Evolutionary conservation across 1,284 basidiomycete genomes (phyloP), one percentile per base, ranked within the genome.

Genomic region (Schizophyllum amplum): DNA sequence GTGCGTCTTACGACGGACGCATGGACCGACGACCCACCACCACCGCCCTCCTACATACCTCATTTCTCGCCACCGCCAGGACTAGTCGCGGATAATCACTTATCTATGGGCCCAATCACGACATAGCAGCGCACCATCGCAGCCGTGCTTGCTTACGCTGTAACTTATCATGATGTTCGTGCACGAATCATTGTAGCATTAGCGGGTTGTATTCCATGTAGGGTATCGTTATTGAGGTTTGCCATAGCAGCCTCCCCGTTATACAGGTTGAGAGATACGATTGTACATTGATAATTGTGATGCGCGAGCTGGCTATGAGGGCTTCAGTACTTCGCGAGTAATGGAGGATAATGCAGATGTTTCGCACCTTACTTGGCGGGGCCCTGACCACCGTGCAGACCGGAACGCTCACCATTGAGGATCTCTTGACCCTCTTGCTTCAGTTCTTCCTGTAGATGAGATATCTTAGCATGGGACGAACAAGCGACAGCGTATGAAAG

Each of bases 1-100:
- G 69, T 89, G 24, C 79, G 79, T n/a, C 69, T 89, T n/a, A 78
- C 80, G 4, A 88, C 86, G 2, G 84, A 89, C 62, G 66, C 75
- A 4, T 87, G 33, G 33, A 13, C 33, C 13, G 79, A 42, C 13
- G 33, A 42, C 13, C 13, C 17, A 17, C 33, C 33, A 13, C 27
- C 5, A 24, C 20, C 20, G 57, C 23, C 42, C 47, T 24, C 22
- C 6, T 25, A 24, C 17, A 52, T 5, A 25, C 33, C 33, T 9
- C 33, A 42, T 42, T 42, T 42, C 17, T 42, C 33, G 33, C 33
- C 33, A 17, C 33, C 33, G 11, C 33, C 33, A 13, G 33, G 33
- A 17, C 17, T 42, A 17, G 4, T 42, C 2, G 33, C 33, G 33
- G 33, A 42, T 3, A n/a, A n/a, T 42, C 3, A 9, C 13, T 9